A percentile compares a stretch with the other conserved stretches of the same genome.
phyloP scores from a whole-genome alignment of 306 rosid genomes.

The Delonix regia region DNA sequence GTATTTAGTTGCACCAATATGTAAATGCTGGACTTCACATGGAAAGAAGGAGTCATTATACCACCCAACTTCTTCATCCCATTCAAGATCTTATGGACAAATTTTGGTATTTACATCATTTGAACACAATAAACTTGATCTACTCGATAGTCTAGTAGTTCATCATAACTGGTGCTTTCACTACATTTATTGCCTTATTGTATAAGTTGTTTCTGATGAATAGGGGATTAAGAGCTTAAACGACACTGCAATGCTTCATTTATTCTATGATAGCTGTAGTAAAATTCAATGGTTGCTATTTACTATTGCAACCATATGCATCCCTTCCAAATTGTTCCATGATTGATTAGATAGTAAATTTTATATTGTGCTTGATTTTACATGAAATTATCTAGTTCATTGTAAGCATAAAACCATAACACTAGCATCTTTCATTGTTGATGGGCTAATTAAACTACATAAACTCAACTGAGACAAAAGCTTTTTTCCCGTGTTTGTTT shows the following conservation, averaged over 20 bases:
- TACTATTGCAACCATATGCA: background rate
- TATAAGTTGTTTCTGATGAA: background rate
- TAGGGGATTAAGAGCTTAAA: background rate
- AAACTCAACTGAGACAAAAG: background rate
- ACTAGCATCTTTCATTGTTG: background rate
- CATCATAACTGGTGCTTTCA: constrained; percentile 8
- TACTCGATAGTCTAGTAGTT: constrained; percentile 28
- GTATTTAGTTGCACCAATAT: constrained; percentile 8
- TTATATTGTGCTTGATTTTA: background rate
- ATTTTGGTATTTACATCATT: constrained; percentile 28
- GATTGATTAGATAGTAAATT: background rate
- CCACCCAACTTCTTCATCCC: constrained; percentile 23
- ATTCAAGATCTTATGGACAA: constrained; percentile 27
- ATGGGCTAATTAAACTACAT: background rate
- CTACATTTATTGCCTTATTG: constrained; percentile 26
- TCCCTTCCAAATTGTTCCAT: background rate
- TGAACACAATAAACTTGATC: constrained; percentile 11
- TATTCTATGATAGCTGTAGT: background rate
- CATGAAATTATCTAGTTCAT: background rate
- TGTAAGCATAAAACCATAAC: background rate
- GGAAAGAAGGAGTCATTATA: constrained; percentile 24
- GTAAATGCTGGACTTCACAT: constrained; percentile 9
- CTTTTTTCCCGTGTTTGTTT: background rate
- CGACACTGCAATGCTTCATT: constrained; percentile 17
- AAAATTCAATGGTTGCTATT: constrained; percentile 4